Base-by-base conservation (phyloP, 1,284 basidiomycete species). In the Schizophyllum commune region DNA sequence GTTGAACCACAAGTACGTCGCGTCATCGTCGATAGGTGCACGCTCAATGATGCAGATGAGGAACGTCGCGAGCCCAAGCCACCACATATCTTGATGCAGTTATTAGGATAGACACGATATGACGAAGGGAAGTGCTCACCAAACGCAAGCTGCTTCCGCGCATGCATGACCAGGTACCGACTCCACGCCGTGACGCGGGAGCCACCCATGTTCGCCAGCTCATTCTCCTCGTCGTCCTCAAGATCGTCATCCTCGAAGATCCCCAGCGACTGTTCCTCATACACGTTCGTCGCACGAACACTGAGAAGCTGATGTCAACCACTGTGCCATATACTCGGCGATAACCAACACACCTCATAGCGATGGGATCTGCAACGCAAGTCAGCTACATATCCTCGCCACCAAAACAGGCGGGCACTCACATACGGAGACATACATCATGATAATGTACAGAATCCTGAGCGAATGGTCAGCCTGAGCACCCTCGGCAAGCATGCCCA, bases 81-180 rank as follows among this genome's bases (percentile, higher is more conserved):
- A 95, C 92, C 92, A 94, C 83, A 94, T 93, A 74, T 94, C 92
- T n/a, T n/a, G n/a, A n/a, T n/a, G n/a, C n/a, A n/a, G n/a, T n/a
- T n/a, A n/a, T n/a, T n/a, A n/a, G n/a, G n/a, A n/a, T n/a, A n/a
- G n/a, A n/a, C n/a, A n/a, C n/a, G n/a, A n/a, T n/a, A n/a, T n/a
- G n/a, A n/a, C n/a, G n/a, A n/a, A n/a, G n/a, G n/a, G n/a, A n/a
- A n/a, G n/a, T n/a, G 15, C 78, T 60, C 69, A 88, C 90, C 91
- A 67, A 96, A 96, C 0, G 94, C 91, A 55, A 98, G 83, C 72
- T 97, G 95, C 64, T 83, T 83, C 34, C 94, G 83, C 3, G 91
- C 91, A 71, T 96, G 93, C 76, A 86, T 83, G 4, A 85, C 79
- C 17, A 93, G 74, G 71, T 94, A 93, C 34, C 79, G 81, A 61